These are phyloP conservation scores for Suillus decipiens DNA, from an alignment of 768 basidiomycete species.

Conservation along the genomic window DNA sequence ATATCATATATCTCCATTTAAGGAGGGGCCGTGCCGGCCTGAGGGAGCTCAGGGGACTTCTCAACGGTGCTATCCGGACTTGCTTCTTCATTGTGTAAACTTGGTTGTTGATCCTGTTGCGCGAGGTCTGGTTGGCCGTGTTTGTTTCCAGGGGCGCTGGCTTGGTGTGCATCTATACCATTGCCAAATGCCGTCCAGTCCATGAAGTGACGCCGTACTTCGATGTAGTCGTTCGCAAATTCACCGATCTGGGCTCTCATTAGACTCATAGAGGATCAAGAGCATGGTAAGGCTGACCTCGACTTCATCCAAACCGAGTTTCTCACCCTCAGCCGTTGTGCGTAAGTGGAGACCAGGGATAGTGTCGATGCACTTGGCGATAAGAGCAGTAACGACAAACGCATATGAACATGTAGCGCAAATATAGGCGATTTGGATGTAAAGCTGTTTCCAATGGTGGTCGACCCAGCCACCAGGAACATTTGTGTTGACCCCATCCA, in stretches of 20 bases:
- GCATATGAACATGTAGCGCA: constrained; percentile 58
- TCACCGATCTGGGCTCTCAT: constrained; percentile 54
- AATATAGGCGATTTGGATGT: constrained; percentile 72
- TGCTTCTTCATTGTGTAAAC: constrained; percentile 16
- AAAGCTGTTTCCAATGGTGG: constrained; percentile 76
- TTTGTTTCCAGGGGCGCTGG: constrained; percentile 35
- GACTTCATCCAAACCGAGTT: constrained; percentile 67
- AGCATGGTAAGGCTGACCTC: constrained; percentile 47
- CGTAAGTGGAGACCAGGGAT: constrained; percentile 61
- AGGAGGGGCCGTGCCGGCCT: neutral
- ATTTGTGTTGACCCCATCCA: constrained; percentile 65
- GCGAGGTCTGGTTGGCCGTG: constrained; percentile 38
- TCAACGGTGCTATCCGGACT: neutral
- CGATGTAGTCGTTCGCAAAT: constrained; percentile 69
- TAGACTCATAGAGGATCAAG: neutral
- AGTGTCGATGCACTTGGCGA: constrained; percentile 58
- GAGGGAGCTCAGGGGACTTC: neutral
- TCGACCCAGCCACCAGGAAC: constrained; percentile 72
- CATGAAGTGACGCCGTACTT: constrained; percentile 65
- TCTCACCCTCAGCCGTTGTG: constrained; percentile 56
- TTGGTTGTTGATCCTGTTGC: constrained; percentile 9
- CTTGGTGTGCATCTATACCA: constrained; percentile 11
- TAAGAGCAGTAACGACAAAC: constrained; percentile 59
- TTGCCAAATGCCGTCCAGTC: constrained; percentile 47
- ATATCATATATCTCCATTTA: neutral